These are phyloP conservation scores for Ophiostoma perfectum DNA, from an alignment of 2,329 filamentous ascomycete species.

Conservation along the genomic window DNA sequence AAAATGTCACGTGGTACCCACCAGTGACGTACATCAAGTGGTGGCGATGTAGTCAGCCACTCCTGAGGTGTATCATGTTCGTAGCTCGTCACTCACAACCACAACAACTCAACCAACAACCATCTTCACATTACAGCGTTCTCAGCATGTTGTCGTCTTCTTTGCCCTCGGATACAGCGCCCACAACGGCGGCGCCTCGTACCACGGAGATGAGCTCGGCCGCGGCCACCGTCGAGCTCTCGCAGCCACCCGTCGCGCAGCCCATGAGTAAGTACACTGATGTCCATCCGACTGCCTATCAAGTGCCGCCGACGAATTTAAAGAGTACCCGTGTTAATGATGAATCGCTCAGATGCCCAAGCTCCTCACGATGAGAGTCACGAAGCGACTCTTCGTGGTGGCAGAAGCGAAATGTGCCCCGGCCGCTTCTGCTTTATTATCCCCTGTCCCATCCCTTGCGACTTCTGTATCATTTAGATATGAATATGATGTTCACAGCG, in stretches of 20 bases:
- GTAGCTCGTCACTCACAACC: not conserved
- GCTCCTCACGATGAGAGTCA: slow-evolving; percentile 15
- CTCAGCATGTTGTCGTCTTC: not conserved
- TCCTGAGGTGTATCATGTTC: slow-evolving; percentile 3
- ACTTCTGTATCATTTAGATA: slow-evolving; percentile 35
- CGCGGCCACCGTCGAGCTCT: slow-evolving; percentile 6
- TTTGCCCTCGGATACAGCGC: not conserved
- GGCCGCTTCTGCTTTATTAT: slow-evolving; percentile 39
- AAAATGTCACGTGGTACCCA: not conserved
- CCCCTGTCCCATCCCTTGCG: slow-evolving; percentile 37
- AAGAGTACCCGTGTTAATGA: not conserved
- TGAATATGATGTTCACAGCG: no score
- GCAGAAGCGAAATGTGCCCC: slow-evolving; percentile 31
- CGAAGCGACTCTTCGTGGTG: slow-evolving; percentile 19
- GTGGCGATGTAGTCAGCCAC: not conserved
- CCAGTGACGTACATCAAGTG: not conserved
- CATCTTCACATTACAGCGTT: not conserved
- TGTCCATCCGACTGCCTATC: no score
- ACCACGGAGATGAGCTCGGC: not conserved
- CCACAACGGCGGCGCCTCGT: not conserved
- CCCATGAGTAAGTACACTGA: slow-evolving; percentile 17
- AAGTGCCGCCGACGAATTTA: no score
- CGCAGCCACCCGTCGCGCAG: slow-evolving; percentile 13
- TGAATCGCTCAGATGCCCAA: not conserved
- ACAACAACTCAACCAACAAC: not conserved